phyloP scores from a whole-genome alignment of 2,329 filamentous ascomycete species.

The Aspergillus fischeri region DNA sequence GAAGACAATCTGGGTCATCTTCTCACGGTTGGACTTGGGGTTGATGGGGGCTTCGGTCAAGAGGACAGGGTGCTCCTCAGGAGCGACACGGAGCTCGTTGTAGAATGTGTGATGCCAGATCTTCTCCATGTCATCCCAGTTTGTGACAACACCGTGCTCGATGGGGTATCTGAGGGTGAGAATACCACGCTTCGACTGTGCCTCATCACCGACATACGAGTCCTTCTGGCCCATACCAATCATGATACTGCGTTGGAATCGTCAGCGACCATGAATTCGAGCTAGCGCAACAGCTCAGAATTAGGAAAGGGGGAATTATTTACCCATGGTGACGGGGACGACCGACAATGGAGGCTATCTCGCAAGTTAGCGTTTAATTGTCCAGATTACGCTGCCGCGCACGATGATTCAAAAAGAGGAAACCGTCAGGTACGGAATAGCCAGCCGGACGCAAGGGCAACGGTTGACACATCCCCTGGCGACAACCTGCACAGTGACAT shows the following conservation, averaged over 20 bases:
- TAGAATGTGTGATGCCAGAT: slow-evolving; percentile 99
- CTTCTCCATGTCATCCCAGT: slow-evolving; percentile 99
- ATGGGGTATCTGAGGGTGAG: slow-evolving; percentile 99
- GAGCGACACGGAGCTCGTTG: slow-evolving; percentile 99
- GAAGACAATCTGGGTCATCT: slow-evolving; percentile 99
- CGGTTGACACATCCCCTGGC: background rate
- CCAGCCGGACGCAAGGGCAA: slow-evolving; percentile 25
- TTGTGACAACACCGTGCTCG: slow-evolving; percentile 99
- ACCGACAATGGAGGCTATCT: slow-evolving; percentile 93
- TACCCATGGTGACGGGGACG: slow-evolving; percentile 99
- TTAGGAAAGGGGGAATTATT: slow-evolving; percentile 40
- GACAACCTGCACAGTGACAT: background rate
- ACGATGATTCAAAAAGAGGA: background rate
- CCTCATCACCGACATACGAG: slow-evolving; percentile 99
- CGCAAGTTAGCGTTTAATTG: slow-evolving; percentile 18
- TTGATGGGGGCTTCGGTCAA: slow-evolving; percentile 99
- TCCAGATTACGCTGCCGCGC: background rate
- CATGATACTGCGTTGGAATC: slow-evolving; percentile 75
- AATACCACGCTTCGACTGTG: slow-evolving; percentile 99
- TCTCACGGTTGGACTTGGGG: slow-evolving; percentile 99
- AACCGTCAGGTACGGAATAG: background rate
- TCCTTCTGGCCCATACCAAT: slow-evolving; percentile 99
- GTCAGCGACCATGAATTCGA: slow-evolving; percentile 24
- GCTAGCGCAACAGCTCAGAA: slow-evolving; percentile 1
- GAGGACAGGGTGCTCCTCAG: slow-evolving; percentile 99